Percentiles rank a stretch among this genome's conserved stretches.
Conservation (phyloP, 345 rosid species). For the Euphorbia pulcherrima region DNA sequence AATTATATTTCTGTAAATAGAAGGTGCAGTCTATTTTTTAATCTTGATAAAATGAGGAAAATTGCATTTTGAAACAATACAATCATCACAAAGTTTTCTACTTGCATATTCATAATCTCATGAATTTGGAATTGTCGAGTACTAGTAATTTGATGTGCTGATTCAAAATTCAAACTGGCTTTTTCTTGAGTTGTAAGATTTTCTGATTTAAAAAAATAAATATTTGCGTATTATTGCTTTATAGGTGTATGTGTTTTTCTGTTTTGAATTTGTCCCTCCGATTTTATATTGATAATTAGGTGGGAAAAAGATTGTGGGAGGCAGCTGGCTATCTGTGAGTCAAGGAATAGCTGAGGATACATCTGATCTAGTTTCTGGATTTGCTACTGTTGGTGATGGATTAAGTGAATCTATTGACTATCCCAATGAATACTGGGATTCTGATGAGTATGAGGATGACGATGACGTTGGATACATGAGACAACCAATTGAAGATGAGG, state of each 20-base stretch:
- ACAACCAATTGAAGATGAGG: conserved; percentile 96
- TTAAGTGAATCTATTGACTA: conserved; percentile 88
- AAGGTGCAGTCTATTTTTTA: neutral
- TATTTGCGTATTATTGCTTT: neutral
- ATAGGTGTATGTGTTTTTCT: neutral
- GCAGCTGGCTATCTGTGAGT: conserved; percentile 96
- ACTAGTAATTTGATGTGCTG: neutral
- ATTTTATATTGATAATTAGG: conserved; percentile 40
- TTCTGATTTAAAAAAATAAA: neutral
- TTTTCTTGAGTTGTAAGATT: neutral
- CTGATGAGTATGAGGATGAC: conserved; percentile 97
- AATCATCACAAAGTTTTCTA: neutral
- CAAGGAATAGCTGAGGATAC: conserved; percentile 96
- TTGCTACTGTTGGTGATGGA: conserved; percentile 97
- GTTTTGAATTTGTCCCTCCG: conserved; percentile 8
- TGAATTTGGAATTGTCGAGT: neutral
- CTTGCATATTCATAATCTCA: neutral
- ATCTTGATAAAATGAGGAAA: neutral
- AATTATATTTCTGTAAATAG: neutral
- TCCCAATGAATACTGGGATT: conserved; percentile 95
- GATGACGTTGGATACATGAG: conserved; percentile 96
- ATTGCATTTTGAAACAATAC: neutral
- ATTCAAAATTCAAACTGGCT: too few relatives aligned
- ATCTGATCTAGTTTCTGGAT: conserved; percentile 95
- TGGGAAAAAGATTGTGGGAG: conserved; percentile 76